phyloP scores from a whole-genome alignment of 148 eudicot genomes.

The Selenicereus undatus region DNA sequence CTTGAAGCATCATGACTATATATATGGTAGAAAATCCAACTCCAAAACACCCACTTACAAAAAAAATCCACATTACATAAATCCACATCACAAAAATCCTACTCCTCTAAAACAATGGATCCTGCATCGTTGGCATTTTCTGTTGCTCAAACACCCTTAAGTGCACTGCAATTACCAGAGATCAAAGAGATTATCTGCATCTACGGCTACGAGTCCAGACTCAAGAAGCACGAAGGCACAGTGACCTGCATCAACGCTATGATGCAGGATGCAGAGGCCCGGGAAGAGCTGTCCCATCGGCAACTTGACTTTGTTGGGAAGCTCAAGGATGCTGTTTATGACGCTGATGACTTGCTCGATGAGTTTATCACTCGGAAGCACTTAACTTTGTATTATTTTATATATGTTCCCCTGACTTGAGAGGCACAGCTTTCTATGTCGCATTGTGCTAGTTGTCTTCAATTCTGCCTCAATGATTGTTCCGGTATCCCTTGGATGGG shows the following conservation, averaged over 20 bases:
- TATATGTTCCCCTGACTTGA: too few species aligned
- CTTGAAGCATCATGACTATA: too few species aligned
- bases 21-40: too few species aligned
- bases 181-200: slow-evolving; percentile 10
- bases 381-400: too few species aligned
- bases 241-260: not conserved
- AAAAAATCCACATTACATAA: too few species aligned
- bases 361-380: not conserved
- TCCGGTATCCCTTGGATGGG: slow-evolving; percentile 87
- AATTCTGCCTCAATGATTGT: slow-evolving; percentile 70
- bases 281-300: not conserved
- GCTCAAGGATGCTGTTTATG: not conserved
- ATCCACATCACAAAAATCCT: not conserved
- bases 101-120: slow-evolving; percentile 1
- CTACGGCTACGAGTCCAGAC: slow-evolving; percentile 2
- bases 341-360: not conserved
- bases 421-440: slow-evolving; percentile 74
- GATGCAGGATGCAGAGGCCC: too few species aligned
- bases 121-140: not conserved
- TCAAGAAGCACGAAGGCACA: slow-evolving; percentile 14
- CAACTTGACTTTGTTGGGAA: not conserved
- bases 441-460: slow-evolving; percentile 73
- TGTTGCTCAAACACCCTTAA: slow-evolving; percentile 15
- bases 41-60: not conserved
- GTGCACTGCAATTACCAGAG: not conserved